phyloP scores from a whole-genome alignment of 169 alveolate genomes.

The Cytauxzoon felis region DNA sequence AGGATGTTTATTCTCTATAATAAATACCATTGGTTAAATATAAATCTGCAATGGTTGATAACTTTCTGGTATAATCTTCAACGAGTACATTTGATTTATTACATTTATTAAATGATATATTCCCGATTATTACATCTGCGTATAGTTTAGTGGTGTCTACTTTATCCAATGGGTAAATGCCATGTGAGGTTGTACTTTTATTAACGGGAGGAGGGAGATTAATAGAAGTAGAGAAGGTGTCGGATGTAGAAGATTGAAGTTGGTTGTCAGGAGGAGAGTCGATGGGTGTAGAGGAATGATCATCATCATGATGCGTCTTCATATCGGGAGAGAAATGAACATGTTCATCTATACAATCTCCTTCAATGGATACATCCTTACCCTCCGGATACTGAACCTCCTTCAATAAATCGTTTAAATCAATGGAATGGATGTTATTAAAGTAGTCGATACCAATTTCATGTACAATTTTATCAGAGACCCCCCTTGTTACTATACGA shows the following conservation, averaged over 20 bases:
- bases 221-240: background rate
- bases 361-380: background rate
- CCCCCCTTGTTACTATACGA: constrained; percentile 55
- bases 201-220: background rate
- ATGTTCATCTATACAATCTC: too few species aligned
- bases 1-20: background rate
- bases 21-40: constrained; percentile 14
- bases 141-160: constrained; percentile 11
- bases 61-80: constrained; percentile 5
- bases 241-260: background rate
- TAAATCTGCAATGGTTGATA: constrained; percentile 36
- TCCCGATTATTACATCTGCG: constrained; percentile 44
- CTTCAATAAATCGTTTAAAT: constrained; percentile 5
- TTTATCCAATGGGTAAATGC: constrained; percentile 48
- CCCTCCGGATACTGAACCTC: background rate
- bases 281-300: background rate
- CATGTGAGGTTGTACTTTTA: constrained; percentile 10
- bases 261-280: background rate
- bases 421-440: constrained; percentile 47
- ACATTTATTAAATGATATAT: constrained; percentile 49
- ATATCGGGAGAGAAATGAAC: too few species aligned
- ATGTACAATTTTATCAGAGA: constrained; percentile 58
- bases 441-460: constrained; percentile 44
- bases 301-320: too few species aligned
- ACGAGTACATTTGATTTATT: constrained; percentile 37